phyloP scores from a whole-genome alignment of 176 grass and related monocot species.

The Alloteropsis semialata region DNA sequence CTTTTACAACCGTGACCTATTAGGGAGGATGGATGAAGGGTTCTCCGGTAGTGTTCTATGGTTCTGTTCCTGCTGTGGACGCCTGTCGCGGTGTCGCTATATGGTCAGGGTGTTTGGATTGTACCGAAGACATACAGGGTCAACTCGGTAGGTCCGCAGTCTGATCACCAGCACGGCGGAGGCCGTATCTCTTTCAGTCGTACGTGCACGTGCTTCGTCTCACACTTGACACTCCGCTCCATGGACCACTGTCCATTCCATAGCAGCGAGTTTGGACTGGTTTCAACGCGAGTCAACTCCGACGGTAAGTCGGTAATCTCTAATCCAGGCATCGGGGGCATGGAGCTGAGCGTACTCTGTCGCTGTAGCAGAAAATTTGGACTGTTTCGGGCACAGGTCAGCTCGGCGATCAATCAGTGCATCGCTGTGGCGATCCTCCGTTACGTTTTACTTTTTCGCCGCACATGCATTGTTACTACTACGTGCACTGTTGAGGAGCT shows the following conservation, averaged over 20 bases:
- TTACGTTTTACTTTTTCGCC: not conserved
- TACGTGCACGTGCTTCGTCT: not conserved
- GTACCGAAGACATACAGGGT: not conserved
- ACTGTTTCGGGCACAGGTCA: not conserved
- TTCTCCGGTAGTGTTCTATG: too few species aligned
- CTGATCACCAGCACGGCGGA: not conserved
- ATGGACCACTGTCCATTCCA: not conserved
- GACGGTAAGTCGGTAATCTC: not conserved
- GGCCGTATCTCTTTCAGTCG: not conserved
- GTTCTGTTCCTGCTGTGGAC: not conserved
- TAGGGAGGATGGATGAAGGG: too few species aligned
- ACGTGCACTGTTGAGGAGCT: not conserved
- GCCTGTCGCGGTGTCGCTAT: not conserved
- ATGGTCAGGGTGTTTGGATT: not conserved
- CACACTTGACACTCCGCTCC: too few species aligned
- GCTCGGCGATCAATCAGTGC: not conserved
- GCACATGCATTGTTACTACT: not conserved
- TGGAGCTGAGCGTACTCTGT: too few species aligned
- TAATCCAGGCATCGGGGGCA: not conserved
- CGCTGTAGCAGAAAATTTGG: not conserved
- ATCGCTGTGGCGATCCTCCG: not conserved
- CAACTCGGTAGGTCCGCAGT: not conserved
- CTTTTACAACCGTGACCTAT: too few species aligned
- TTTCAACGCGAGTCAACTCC: not conserved
- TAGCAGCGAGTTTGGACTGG: not conserved